These are phyloP conservation scores for Blastocystis sp. DNA, from an alignment of 352 stramenopile species.

Conservation along the genomic window DNA sequence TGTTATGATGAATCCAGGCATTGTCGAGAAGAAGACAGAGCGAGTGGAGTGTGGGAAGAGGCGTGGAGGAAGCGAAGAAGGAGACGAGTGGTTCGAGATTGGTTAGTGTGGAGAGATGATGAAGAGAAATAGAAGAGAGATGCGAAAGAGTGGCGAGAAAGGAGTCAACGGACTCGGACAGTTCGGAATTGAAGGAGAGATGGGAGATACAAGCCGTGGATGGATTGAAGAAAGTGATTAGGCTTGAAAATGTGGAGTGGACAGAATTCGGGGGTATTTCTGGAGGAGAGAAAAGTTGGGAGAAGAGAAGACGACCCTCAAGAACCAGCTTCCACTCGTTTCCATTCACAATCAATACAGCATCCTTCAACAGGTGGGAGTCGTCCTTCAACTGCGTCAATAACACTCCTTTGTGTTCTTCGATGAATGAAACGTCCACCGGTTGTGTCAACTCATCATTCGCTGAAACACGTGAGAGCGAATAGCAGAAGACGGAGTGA, in stretches of 20 bases:
- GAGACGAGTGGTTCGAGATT: too few relatives aligned
- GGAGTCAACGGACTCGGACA: background rate
- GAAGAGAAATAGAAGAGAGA: too few relatives aligned
- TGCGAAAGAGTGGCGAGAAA: background rate
- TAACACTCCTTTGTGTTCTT: too few relatives aligned
- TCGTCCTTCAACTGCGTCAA: background rate
- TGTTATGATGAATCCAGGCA: background rate
- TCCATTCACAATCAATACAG: background rate
- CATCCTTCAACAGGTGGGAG: background rate
- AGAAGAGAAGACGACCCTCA: background rate
- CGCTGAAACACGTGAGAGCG: too few relatives aligned
- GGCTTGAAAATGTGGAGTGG: background rate
- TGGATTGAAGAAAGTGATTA: background rate
- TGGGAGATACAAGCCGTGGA: background rate
- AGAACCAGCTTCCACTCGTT: background rate
- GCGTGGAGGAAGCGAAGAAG: background rate
- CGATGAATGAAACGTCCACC: too few relatives aligned
- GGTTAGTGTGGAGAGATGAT: too few relatives aligned
- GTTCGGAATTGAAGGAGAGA: background rate
- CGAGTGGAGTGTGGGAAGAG: background rate
- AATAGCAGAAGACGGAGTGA: too few relatives aligned
- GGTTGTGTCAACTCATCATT: too few relatives aligned
- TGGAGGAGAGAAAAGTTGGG: background rate
- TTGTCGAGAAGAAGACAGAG: background rate
- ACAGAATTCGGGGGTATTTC: background rate